A percentile compares a stretch with the other conserved stretches of the same genome.
Conservation (phyloP, 192 early-diverging fungal genomes). For the Pilaira anomala region DNA sequence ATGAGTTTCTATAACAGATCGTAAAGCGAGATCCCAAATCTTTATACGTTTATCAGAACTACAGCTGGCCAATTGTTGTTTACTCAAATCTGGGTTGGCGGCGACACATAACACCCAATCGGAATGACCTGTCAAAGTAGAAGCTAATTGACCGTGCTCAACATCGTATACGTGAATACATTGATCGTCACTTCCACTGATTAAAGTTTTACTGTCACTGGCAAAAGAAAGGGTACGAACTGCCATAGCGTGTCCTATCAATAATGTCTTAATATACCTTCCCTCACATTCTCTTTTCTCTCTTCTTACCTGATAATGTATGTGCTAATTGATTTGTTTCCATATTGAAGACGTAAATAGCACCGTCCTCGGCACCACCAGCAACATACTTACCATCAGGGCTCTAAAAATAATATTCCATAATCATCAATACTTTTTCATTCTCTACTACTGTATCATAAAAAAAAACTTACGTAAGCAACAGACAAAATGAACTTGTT, state of each 20-base stretch:
- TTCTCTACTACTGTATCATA: too few relatives aligned
- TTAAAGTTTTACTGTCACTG: conserved; percentile 60
- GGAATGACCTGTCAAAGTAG: conserved; percentile 71
- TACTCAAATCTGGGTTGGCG: conserved; percentile 53
- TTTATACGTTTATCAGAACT: conserved; percentile 79
- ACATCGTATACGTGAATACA: conserved; percentile 74
- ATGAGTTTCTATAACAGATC: conserved; percentile 74
- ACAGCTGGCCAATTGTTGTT: conserved; percentile 62
- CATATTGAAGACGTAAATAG: conserved; percentile 41
- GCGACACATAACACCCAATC: conserved; percentile 79
- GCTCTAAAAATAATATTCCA: conserved; percentile 49
- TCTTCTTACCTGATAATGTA: conserved; percentile 31
- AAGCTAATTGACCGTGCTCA: conserved; percentile 70
- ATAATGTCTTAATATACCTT: not conserved
- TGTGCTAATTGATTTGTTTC: conserved; percentile 40
- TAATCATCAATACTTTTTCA: not conserved
- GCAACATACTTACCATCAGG: conserved; percentile 75
- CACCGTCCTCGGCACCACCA: conserved; percentile 64
- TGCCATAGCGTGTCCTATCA: conserved; percentile 70
- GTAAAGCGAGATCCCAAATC: conserved; percentile 73
- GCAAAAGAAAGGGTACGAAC: conserved; percentile 74
- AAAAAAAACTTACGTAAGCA: conserved; percentile 60
- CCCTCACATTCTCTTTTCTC: not conserved
- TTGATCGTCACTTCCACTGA: conserved; percentile 83
- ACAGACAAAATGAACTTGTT: conserved; percentile 79